Evolutionary conservation across 139 green algal species (phyloP), one percentile per base, ranked within the genome.

Genomic region (Micromonas pusilla): DNA sequence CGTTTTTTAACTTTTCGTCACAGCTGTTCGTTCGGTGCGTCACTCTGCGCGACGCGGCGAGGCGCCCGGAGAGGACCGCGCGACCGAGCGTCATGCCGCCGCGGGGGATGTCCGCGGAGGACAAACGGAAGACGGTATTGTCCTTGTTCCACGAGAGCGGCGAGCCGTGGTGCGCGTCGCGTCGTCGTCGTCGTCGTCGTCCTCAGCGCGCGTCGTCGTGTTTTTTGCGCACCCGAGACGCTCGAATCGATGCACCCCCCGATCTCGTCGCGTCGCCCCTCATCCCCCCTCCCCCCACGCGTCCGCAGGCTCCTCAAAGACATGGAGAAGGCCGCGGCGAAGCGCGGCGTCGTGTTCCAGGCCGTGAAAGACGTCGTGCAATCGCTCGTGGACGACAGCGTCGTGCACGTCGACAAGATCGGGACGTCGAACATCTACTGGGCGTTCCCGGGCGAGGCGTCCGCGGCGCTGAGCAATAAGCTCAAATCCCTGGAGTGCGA

Each of bases 271-370:
- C 21, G 20, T 64, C 20, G n/a, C n/a, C n/a, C n/a, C n/a, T n/a
- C n/a, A n/a, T 65, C 25, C 66, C 36, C 23, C 34, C 67, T 76
- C n/a, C n/a, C n/a, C n/a, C n/a, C n/a, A n/a, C n/a, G n/a, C n/a
- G n/a, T n/a, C n/a, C n/a, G n/a, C n/a, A n/a, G n/a, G n/a, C 80
- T 83, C 54, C 65, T 87, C 25, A 85, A 87, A 36, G 80, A 85
- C 23, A 19, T 87, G n/a, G 83, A 87, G 80, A 83, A 81, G 33
- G 53, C 72, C 53, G 83, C 75, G 28, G 1, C 66, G 30, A 82
- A 76, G 33, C 73, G 70, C 5, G 83, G 83, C 0, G 77, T 87
- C 31, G 79, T 83, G 9, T 79, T 62, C 60, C 80, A 87, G 64
- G 31, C 38, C 3, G 80, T 87, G 64, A 85, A 85, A 39, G 83